Conservation (phyloP, 2,329 filamentous ascomycete genomes). For the Colletotrichum musicola region DNA sequence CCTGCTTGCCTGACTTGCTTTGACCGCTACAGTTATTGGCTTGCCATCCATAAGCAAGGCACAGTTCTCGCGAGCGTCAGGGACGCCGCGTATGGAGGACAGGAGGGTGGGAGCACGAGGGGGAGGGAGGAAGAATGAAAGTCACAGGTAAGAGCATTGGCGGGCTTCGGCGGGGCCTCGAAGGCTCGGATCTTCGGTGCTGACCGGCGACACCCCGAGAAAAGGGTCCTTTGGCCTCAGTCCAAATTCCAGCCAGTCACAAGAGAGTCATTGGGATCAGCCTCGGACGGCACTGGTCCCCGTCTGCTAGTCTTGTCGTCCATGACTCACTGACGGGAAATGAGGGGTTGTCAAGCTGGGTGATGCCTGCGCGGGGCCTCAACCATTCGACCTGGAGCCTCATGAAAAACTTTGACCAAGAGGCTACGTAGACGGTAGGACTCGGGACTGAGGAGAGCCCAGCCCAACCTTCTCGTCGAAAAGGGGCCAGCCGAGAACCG, state of each 20-base stretch:
- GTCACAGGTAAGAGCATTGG: too few species aligned
- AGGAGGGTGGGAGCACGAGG: neutral
- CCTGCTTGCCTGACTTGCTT: too few species aligned
- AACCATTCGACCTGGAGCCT: constrained; percentile 27
- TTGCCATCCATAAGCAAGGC: too few species aligned
- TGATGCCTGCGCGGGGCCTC: constrained; percentile 25
- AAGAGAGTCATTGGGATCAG: constrained; percentile 21
- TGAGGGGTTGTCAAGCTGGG: constrained; percentile 30
- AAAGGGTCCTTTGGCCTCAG: constrained; percentile 14
- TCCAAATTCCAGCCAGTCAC: constrained; percentile 29
- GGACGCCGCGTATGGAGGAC: too few species aligned
- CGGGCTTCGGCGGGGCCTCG: constrained; percentile 14
- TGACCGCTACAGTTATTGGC: too few species aligned
- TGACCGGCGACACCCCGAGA: constrained; percentile 16
- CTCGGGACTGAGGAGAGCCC: too few species aligned
- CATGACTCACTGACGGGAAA: constrained; percentile 36
- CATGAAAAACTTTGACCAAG: constrained; percentile 27
- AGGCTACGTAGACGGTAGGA: neutral
- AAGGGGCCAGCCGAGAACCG: neutral
- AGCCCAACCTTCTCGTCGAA: neutral
- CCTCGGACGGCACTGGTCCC: constrained; percentile 22
- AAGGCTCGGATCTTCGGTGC: constrained; percentile 25
- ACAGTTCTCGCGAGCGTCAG: too few species aligned
- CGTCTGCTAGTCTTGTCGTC: constrained; percentile 28
- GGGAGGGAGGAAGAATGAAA: neutral